These are phyloP conservation scores for Xylaria sp. DNA, from an alignment of 2,329 filamentous ascomycete species.

Conservation along the genomic window DNA sequence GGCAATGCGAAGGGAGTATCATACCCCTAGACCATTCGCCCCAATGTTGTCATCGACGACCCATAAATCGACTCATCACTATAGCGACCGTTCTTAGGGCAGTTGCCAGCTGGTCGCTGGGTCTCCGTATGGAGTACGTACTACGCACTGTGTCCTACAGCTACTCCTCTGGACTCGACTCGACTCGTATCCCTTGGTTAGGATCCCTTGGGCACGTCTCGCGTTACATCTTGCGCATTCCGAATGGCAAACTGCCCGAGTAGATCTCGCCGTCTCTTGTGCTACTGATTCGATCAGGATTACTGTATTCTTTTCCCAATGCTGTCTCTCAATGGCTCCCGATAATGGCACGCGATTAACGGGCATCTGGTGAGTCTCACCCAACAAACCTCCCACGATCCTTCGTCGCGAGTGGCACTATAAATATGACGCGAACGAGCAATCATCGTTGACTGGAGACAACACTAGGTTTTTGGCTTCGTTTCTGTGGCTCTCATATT, in stretches of 20 bases:
- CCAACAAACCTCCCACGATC: background rate
- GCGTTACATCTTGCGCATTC: background rate
- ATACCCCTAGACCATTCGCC: conserved; percentile 25
- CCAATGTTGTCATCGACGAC: background rate
- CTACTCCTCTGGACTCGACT: too few species aligned
- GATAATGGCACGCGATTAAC: conserved; percentile 33
- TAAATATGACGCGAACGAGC: background rate
- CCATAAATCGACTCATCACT: background rate
- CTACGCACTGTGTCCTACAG: background rate
- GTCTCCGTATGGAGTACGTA: background rate
- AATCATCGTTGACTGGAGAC: conserved; percentile 1
- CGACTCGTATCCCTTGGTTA: too few species aligned
- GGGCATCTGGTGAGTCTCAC: conserved; percentile 33
- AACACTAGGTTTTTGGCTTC: conserved; percentile 40
- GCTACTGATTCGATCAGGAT: background rate
- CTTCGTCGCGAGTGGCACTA: background rate
- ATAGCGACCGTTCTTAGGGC: too few species aligned
- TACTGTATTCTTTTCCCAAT: conserved; percentile 1
- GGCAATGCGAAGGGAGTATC: conserved; percentile 23
- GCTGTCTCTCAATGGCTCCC: conserved; percentile 28
- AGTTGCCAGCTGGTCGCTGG: too few species aligned
- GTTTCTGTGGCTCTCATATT: conserved; percentile 44
- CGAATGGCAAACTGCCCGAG: background rate
- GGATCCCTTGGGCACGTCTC: too few species aligned
- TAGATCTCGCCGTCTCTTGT: background rate